Percentiles rank a stretch among this genome's conserved stretches.
Evolutionary conservation across 352 stramenopile genomes (phyloP).

Genomic region (Thraustochytrium striatum): DNA sequence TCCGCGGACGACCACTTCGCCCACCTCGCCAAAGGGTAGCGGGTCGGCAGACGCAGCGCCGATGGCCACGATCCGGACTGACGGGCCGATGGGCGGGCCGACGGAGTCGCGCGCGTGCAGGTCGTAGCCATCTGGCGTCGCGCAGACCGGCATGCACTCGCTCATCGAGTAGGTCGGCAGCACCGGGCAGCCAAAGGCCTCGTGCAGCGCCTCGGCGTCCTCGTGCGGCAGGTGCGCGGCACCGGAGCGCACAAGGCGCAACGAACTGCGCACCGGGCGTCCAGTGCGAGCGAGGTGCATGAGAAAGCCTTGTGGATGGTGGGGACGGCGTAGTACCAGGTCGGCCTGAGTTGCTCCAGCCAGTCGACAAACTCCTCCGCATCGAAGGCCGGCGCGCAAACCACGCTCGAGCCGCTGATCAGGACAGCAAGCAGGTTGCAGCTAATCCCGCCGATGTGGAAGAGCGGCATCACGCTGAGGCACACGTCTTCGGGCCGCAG

Average conservation of each 20-base stretch:
- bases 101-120: neutral
- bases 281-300: no score
- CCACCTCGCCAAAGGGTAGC: neutral
- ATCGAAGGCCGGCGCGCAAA: neutral
- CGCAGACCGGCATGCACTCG: conserved; percentile 14
- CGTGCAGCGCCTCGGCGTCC: neutral
- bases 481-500: neutral
- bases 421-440: neutral
- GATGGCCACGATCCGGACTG: neutral
- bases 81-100: neutral
- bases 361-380: neutral
- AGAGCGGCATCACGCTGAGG: conserved; percentile 17
- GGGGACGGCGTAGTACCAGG: conserved; percentile 22
- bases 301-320: conserved; percentile 1
- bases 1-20: neutral
- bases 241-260: neutral
- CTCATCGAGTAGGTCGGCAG: conserved; percentile 31
- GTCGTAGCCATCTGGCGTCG: neutral
- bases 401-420: neutral
- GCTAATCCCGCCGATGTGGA: conserved; percentile 37
- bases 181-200: neutral
- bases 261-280: neutral
- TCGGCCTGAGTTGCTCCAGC: neutral
- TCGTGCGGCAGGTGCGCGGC: neutral
- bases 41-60: neutral